Conservation (phyloP, 2,329 filamentous ascomycete genomes). For the Metarhizium guizhouense region DNA sequence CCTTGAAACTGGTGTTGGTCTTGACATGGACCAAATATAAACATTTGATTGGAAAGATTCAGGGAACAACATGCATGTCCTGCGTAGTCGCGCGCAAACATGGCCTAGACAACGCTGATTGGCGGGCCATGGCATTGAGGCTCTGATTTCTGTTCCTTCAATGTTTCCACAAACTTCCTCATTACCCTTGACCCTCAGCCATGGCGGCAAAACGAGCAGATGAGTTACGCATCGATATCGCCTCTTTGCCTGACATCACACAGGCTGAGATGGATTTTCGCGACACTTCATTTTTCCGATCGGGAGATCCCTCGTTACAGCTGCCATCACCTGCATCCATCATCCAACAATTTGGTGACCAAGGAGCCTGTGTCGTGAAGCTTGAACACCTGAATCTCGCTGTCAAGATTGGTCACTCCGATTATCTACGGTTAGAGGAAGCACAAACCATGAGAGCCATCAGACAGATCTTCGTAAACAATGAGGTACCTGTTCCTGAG, state of each 20-base stretch:
- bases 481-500: background rate
- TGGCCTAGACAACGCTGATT: background rate
- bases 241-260: background rate
- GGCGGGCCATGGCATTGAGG: background rate
- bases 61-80: too few relatives aligned
- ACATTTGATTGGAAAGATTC: too few relatives aligned
- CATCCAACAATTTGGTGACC: background rate
- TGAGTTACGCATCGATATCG: background rate
- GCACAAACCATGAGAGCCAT: background rate
- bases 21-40: too few relatives aligned
- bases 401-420: background rate
- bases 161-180: background rate
- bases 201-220: background rate
- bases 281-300: constrained; percentile 1
- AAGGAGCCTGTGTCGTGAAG: background rate
- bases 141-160: background rate
- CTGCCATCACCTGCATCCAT: background rate
- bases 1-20: too few relatives aligned
- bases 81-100: background rate
- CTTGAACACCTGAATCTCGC: background rate
- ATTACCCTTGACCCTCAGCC: background rate
- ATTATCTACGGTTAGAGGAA: background rate
- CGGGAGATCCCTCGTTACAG: background rate
- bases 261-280: background rate
- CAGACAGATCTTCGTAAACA: background rate